phyloP scores from a whole-genome alignment of 2,329 filamentous ascomycete genomes.

The Neodidymelliopsis sp. region DNA sequence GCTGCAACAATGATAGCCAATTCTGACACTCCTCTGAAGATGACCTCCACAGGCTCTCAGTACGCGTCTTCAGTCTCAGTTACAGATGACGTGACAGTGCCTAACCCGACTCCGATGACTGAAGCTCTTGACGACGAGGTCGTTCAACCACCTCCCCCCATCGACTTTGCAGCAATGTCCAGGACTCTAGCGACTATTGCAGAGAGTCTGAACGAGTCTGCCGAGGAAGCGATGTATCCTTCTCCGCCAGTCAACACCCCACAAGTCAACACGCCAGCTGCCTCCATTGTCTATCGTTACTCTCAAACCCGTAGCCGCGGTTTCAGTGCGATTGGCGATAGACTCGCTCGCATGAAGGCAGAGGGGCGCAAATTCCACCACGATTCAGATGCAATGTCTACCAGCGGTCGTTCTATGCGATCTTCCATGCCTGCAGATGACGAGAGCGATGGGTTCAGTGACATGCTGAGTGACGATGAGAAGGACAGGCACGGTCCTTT shows the following conservation, averaged over 20 bases:
- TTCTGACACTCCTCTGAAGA: slow-evolving; percentile 18
- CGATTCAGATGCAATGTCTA: slow-evolving; percentile 26
- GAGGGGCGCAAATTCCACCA: slow-evolving; percentile 24
- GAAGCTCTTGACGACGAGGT: slow-evolving; percentile 24
- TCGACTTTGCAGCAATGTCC: slow-evolving; percentile 38
- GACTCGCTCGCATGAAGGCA: slow-evolving; percentile 73
- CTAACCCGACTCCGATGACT: slow-evolving; percentile 36
- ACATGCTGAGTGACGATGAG: slow-evolving; percentile 26
- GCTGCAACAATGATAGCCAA: slow-evolving; percentile 1
- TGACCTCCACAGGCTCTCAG: slow-evolving; percentile 32
- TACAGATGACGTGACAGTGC: slow-evolving; percentile 29
- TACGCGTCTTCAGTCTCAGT: slow-evolving; percentile 25
- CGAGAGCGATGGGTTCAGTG: slow-evolving; percentile 26
- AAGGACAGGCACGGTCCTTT: slow-evolving; percentile 18
- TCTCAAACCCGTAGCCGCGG: slow-evolving; percentile 52
- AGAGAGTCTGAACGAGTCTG: slow-evolving; percentile 41
- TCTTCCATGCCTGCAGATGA: slow-evolving; percentile 27
- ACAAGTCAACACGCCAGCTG: slow-evolving; percentile 34
- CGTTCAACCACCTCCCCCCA: slow-evolving; percentile 24
- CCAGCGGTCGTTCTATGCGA: slow-evolving; percentile 25
- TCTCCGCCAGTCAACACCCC: slow-evolving; percentile 45
- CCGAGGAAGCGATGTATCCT: slow-evolving; percentile 39
- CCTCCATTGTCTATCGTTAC: slow-evolving; percentile 28
- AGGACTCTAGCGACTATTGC: slow-evolving; percentile 39
- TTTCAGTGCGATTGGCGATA: slow-evolving; percentile 83